Percentiles rank a stretch among this genome's conserved stretches.
Conservation (phyloP, 805 yeast species). For the Grigorovia humatica region DNA sequence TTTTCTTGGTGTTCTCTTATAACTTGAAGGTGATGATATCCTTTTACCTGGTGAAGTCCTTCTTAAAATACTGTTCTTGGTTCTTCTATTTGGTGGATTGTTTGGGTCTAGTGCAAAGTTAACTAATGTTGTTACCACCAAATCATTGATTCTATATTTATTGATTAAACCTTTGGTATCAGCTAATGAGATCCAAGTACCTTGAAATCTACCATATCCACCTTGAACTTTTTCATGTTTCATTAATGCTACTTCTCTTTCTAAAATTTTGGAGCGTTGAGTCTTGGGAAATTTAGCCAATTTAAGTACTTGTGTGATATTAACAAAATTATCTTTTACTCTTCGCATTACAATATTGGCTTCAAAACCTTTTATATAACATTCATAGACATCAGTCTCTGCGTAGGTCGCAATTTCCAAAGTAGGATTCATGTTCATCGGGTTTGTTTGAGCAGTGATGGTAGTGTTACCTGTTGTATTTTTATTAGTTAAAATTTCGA, state of each 20-base stretch:
- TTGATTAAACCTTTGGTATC: constrained; percentile 52
- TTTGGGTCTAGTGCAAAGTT: constrained; percentile 41
- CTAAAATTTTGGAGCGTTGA: constrained; percentile 64
- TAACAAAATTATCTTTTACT: constrained; percentile 86
- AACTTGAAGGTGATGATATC: constrained; percentile 28
- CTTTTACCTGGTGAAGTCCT: constrained; percentile 26
- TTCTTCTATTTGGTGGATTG: constrained; percentile 35
- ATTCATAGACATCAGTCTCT: constrained; percentile 47
- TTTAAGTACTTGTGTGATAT: constrained; percentile 73
- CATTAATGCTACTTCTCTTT: constrained; percentile 60
- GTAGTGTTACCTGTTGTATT: not conserved
- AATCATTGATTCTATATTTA: constrained; percentile 40
- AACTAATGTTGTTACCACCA: constrained; percentile 41
- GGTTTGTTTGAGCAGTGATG: not conserved
- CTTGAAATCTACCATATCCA: constrained; percentile 77
- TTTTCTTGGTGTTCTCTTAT: constrained; percentile 27
- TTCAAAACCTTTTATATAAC: constrained; percentile 45
- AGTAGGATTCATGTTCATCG: constrained; percentile 9
- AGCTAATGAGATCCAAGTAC: constrained; percentile 72
- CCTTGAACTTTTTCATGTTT: constrained; percentile 76
- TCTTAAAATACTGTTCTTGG: constrained; percentile 28
- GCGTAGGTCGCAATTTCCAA: constrained; percentile 38
- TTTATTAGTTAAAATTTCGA: not conserved
- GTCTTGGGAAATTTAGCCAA: constrained; percentile 72
- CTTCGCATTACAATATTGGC: constrained; percentile 61